These are phyloP conservation scores for Tetrahymena elliotti DNA, from an alignment of 73 alveolate genomes.

Conservation along the genomic window DNA sequence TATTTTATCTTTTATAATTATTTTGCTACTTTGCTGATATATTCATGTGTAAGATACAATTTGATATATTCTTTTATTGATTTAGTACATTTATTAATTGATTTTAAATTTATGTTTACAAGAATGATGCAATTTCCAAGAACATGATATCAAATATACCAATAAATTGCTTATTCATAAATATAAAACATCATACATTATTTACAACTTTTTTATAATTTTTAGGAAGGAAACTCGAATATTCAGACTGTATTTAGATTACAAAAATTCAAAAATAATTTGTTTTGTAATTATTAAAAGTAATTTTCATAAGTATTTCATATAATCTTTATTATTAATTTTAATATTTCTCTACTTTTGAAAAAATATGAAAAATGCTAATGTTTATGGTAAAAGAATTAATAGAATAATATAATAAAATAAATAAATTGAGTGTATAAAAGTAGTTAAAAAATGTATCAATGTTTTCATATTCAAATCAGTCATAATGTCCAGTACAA, in stretches of 20 bases:
- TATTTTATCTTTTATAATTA: background rate
- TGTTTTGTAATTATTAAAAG: no score
- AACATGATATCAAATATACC: background rate
- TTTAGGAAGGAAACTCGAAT: background rate
- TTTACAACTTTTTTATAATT: background rate
- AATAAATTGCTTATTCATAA: background rate
- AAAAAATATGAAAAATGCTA: no score
- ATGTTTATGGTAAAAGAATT: no score
- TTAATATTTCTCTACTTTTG: no score
- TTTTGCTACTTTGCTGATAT: background rate
- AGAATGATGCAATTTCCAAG: background rate
- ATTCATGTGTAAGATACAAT: background rate
- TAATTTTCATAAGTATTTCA: no score
- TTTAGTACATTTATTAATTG: background rate
- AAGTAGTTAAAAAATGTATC: background rate
- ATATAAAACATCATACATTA: background rate
- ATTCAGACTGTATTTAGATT: background rate
- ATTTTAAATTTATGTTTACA: background rate
- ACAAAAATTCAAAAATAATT: no score
- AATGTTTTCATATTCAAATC: background rate
- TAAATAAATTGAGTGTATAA: background rate
- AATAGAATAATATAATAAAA: background rate
- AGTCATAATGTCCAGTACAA: background rate
- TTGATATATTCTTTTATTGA: background rate
- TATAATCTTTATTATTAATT: no score